Evolutionary conservation across 208 protist species (phyloP).

Genomic region (Crithidia acanthocephali): DNA sequence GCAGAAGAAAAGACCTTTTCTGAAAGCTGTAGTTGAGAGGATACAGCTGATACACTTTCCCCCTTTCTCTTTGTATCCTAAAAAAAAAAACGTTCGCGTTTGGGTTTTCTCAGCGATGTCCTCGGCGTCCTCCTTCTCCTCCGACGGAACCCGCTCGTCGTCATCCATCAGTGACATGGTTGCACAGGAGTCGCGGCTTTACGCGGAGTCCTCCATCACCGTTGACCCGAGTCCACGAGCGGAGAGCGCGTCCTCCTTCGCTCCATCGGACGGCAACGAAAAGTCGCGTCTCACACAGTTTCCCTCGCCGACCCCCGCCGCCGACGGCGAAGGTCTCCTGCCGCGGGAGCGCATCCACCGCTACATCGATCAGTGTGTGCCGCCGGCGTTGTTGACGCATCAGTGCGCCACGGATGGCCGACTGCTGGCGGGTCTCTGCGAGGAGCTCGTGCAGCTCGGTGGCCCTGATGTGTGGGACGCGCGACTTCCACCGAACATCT

Average conservation of each 20-base stretch:
- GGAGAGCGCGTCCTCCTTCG: not conserved
- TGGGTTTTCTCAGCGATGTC: too few species aligned
- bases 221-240: not conserved
- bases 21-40: too few species aligned
- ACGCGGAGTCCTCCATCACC: not conserved
- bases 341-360: conserved; percentile 30
- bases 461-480: conserved; percentile 11
- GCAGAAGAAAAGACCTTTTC: too few species aligned
- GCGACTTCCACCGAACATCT: conserved; percentile 2
- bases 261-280: not conserved
- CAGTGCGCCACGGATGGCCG: conserved; percentile 20
- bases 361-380: conserved; percentile 30
- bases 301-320: not conserved
- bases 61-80: too few species aligned
- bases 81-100: too few species aligned
- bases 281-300: not conserved
- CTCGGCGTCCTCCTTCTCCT: conserved; percentile 1
- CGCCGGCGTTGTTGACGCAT: conserved; percentile 20
- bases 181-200: not conserved
- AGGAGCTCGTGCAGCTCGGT: conserved; percentile 22
- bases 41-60: too few species aligned
- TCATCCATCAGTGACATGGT: not conserved
- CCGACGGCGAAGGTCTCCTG: conserved; percentile 1
- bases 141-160: conserved; percentile 2
- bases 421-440: conserved; percentile 19